Evolutionary conservation across 2,329 filamentous ascomycete genomes (phyloP).

Genomic region (Macrophomina pseudophaseolina): DNA sequence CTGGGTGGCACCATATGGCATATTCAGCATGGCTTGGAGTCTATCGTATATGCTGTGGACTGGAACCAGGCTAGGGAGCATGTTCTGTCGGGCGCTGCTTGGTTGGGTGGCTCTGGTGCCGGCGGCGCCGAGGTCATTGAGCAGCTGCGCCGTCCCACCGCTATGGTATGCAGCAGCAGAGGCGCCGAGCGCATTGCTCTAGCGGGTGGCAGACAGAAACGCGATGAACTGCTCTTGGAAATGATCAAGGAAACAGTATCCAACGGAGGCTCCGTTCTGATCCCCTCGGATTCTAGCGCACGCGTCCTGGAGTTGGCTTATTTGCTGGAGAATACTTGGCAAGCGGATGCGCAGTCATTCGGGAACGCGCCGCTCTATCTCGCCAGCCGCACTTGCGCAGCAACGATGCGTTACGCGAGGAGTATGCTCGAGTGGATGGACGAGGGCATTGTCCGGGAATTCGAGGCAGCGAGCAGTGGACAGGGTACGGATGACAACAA

Average conservation of each 20-base stretch:
- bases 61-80: constrained; percentile 99
- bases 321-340: constrained; percentile 90
- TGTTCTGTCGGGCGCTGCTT: constrained; percentile 89
- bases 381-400: constrained; percentile 83
- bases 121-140: constrained; percentile 92
- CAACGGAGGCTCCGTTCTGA: constrained; percentile 86
- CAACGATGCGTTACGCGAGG: constrained; percentile 86
- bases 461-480: constrained; percentile 67
- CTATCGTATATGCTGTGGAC: constrained; percentile 95
- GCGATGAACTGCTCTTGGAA: constrained; percentile 84
- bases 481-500: constrained; percentile 39
- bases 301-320: constrained; percentile 91
- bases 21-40: constrained; percentile 94
- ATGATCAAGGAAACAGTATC: constrained; percentile 79
- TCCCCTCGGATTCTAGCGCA: constrained; percentile 95
- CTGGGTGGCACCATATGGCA: constrained; percentile 99
- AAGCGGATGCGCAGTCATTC: constrained; percentile 48
- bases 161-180: constrained; percentile 87
- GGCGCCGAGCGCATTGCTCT: constrained; percentile 75
- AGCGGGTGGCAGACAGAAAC: constrained; percentile 74
- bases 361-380: constrained; percentile 69
- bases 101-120: constrained; percentile 81
- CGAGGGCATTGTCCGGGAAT: constrained; percentile 89
- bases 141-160: constrained; percentile 89
- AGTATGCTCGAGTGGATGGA: constrained; percentile 99